These are phyloP conservation scores for Linderniella brevidens DNA, from an alignment of 257 asterid genomes.

Conservation along the genomic window DNA sequence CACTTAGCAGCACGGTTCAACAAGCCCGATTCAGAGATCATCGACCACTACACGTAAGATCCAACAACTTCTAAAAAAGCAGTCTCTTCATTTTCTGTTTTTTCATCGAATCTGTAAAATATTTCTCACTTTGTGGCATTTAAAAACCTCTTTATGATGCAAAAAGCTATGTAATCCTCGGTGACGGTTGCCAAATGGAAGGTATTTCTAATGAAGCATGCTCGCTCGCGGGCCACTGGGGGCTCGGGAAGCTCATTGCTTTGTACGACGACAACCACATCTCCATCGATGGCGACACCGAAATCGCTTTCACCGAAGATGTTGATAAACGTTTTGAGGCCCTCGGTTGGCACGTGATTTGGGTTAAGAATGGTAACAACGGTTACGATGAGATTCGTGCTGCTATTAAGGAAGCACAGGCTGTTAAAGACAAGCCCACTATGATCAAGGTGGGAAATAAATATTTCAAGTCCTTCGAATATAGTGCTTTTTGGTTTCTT, in stretches of 20 bases:
- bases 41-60: conserved; percentile 70
- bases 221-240: conserved; percentile 97
- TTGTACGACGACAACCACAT: conserved; percentile 88
- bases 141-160: conserved; percentile 11
- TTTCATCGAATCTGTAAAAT: not conserved
- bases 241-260: conserved; percentile 85
- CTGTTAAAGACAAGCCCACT: conserved; percentile 89
- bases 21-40: conserved; percentile 58
- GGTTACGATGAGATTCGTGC: conserved; percentile 92
- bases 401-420: conserved; percentile 81
- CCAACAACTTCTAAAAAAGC: conserved; percentile 7
- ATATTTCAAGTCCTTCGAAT: not conserved
- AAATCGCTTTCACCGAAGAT: conserved; percentile 80
- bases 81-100: not conserved
- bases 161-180: conserved; percentile 42
- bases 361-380: conserved; percentile 90
- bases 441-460: conserved; percentile 60
- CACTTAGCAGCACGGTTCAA: conserved; percentile 83
- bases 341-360: conserved; percentile 93
- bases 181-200: conserved; percentile 95
- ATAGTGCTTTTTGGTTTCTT: not conserved
- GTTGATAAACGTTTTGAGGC: conserved; percentile 69
- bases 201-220: conserved; percentile 80
- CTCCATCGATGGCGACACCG: conserved; percentile 92
- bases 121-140: conserved; percentile 15